These are phyloP conservation scores for Amanita brunnescens DNA, from an alignment of 768 basidiomycete species.

Conservation along the genomic window DNA sequence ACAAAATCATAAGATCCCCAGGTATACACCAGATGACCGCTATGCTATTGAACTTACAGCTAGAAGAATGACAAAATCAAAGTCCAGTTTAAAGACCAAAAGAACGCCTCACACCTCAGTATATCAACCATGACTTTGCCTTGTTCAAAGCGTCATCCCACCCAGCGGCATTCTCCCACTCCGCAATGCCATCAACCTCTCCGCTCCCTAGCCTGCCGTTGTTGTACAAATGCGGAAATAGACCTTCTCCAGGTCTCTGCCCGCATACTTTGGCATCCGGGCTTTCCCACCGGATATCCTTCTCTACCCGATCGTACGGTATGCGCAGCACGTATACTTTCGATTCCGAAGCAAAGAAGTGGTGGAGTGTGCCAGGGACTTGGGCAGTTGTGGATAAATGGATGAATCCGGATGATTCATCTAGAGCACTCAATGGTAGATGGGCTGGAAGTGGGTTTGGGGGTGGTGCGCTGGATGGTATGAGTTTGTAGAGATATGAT, in stretches of 20 bases:
- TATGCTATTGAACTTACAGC: too few relatives aligned
- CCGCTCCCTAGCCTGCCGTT: conserved; percentile 29
- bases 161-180: conserved; percentile 16
- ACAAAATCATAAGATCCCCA: too few relatives aligned
- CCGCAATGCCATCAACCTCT: conserved; percentile 34
- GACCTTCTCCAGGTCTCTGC: conserved; percentile 31
- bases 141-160: conserved; percentile 25
- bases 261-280: conserved; percentile 32
- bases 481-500: conserved; percentile 55
- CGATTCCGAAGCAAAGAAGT: conserved; percentile 34
- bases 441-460: conserved; percentile 31
- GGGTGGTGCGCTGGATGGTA: conserved; percentile 34
- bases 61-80: too few relatives aligned
- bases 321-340: conserved; percentile 36
- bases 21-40: too few relatives aligned
- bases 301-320: conserved; percentile 29
- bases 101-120: too few relatives aligned
- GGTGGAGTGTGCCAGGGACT: conserved; percentile 34
- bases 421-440: conserved; percentile 43
- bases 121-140: conserved; percentile 21
- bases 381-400: conserved; percentile 50
- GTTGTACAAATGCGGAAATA: conserved; percentile 52
- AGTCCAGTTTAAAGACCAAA: too few relatives aligned
- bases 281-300: conserved; percentile 41
- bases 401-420: conserved; percentile 38